These are phyloP conservation scores for Diaporthe citri DNA, from an alignment of 2,329 filamentous ascomycete genomes.

Conservation along the genomic window DNA sequence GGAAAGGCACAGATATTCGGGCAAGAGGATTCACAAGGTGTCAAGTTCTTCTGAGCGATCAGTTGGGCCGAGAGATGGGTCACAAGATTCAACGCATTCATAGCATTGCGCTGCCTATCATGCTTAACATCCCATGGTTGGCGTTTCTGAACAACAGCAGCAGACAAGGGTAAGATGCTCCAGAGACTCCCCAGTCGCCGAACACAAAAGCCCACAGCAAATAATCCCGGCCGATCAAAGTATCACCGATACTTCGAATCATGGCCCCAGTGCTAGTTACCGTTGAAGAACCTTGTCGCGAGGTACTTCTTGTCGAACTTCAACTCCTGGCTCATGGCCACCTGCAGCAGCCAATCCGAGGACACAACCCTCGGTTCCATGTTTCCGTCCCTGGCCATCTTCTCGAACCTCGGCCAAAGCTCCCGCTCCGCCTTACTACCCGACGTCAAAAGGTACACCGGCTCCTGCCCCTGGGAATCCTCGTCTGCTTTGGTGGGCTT, in stretches of 20 bases:
- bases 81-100: background rate
- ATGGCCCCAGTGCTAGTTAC: conserved; percentile 22
- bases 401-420: conserved; percentile 84
- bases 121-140: background rate
- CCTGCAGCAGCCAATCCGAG: conserved; percentile 90
- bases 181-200: conserved; percentile 28
- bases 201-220: conserved; percentile 6
- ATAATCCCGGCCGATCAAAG: background rate
- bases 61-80: background rate
- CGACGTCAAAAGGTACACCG: conserved; percentile 86
- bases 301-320: conserved; percentile 75
- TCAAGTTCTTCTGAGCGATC: conserved; percentile 88
- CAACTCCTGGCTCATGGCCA: conserved; percentile 89
- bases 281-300: conserved; percentile 57
- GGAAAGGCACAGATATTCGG: conserved; percentile 96
- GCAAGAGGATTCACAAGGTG: conserved; percentile 85
- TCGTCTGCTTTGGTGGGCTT: conserved; percentile 72
- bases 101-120: background rate
- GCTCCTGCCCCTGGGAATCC: conserved; percentile 74
- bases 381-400: conserved; percentile 82
- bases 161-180: background rate
- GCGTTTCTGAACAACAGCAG: background rate
- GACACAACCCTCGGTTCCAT: conserved; percentile 85
- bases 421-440: conserved; percentile 74
- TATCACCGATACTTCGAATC: background rate